Percentiles rank a stretch among this genome's conserved stretches.
Conservation (phyloP, 2,329 filamentous ascomycete genomes). For the Eutypella sp. region DNA sequence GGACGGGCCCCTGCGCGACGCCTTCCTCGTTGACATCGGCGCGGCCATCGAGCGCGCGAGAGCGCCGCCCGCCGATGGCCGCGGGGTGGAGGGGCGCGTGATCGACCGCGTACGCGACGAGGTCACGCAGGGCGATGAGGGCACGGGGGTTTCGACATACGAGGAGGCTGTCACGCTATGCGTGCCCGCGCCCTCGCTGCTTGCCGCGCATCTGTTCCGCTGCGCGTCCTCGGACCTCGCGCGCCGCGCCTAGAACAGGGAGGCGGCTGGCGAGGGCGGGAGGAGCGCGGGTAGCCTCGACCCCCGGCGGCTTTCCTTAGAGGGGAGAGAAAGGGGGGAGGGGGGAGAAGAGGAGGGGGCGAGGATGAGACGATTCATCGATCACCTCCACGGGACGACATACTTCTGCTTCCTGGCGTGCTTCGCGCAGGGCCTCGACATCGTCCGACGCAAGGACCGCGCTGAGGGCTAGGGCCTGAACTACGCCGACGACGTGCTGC, state of each 20-base stretch:
- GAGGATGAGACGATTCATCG: conserved; percentile 42
- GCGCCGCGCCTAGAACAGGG: conserved; percentile 47
- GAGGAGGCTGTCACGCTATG: conserved; percentile 58
- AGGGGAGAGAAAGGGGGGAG: conserved; percentile 26
- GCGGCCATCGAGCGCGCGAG: conserved; percentile 51
- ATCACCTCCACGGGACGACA: conserved; percentile 55
- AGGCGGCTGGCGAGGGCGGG: conserved; percentile 35
- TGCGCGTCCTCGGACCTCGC: conserved; percentile 57
- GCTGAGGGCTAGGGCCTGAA: conserved; percentile 56
- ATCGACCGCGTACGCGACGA: conserved; percentile 62
- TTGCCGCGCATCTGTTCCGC: conserved; percentile 57
- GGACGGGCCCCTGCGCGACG: conserved; percentile 50
- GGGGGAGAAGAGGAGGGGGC: conserved; percentile 13
- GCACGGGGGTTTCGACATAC: conserved; percentile 62
- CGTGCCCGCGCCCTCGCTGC: conserved; percentile 60
- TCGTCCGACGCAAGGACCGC: conserved; percentile 55
- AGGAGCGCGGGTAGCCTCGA: conserved; percentile 21
- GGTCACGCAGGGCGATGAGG: conserved; percentile 67
- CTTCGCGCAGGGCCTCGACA: conserved; percentile 61
- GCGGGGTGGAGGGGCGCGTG: conserved; percentile 41
- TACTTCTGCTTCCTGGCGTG: conserved; percentile 58
- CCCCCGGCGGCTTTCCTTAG: conserved; percentile 15
- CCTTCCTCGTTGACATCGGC: conserved; percentile 60
- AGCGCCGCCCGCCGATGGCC: not conserved
- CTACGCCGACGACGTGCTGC: conserved; percentile 43